Evolutionary conservation across 2,329 filamentous ascomycete species (phyloP).

Genomic region (Pseudogymnoascus sp.): DNA sequence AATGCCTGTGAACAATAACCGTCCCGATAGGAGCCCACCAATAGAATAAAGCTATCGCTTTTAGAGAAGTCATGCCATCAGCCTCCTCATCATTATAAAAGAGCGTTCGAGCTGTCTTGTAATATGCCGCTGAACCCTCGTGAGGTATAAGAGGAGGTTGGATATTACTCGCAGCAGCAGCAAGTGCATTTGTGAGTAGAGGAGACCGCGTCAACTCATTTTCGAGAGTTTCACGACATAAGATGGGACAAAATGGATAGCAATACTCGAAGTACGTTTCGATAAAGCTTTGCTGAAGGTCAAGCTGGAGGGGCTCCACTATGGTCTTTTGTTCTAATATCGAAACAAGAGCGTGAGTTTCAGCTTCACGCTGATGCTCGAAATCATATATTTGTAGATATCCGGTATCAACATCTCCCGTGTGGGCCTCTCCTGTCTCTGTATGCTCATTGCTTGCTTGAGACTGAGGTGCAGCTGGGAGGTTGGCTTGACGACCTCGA

Average conservation of each 20-base stretch:
- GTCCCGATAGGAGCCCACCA: conserved; percentile 38
- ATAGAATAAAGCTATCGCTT: conserved; percentile 36
- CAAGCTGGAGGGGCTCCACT: conserved; percentile 20
- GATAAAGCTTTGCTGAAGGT: conserved; percentile 34
- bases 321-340: conserved; percentile 15
- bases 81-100: conserved; percentile 37
- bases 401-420: conserved; percentile 1
- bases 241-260: conserved; percentile 37
- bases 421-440: conserved; percentile 1
- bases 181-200: conserved; percentile 33
- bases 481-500: not conserved
- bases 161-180: conserved; percentile 35
- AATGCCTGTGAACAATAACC: conserved; percentile 33
- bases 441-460: not conserved
- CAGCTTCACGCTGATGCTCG: conserved; percentile 25
- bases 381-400: not conserved
- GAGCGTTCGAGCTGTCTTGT: conserved; percentile 33
- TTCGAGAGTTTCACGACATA: conserved; percentile 29
- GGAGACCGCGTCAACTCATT: conserved; percentile 30
- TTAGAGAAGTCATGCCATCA: conserved; percentile 31
- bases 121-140: conserved; percentile 33
- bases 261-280: conserved; percentile 39
- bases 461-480: not conserved
- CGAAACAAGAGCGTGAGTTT: conserved; percentile 26
- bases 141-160: conserved; percentile 36